These are phyloP conservation scores for Hymenoscyphus occultus DNA, from an alignment of 2,329 filamentous ascomycete genomes.

Conservation along the genomic window DNA sequence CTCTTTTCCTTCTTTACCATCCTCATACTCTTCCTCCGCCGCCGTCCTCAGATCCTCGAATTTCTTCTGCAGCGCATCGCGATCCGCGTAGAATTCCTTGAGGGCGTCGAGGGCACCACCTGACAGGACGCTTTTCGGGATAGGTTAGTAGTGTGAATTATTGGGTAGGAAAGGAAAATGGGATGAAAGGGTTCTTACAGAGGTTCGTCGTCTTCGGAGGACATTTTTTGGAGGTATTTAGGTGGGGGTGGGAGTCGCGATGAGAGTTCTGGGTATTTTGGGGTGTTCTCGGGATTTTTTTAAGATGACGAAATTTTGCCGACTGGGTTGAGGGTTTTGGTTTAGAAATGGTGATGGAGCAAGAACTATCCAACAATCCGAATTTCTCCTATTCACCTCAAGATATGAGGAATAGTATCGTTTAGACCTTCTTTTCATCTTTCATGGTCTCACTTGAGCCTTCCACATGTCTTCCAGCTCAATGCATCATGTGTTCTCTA, in stretches of 20 bases:
- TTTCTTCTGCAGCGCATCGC: constrained; percentile 61
- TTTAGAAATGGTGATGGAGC: neutral
- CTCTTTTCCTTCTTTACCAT: neutral
- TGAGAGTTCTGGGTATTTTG: neutral
- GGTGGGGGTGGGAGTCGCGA: neutral
- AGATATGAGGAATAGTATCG: neutral
- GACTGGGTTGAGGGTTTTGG: neutral
- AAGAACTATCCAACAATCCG: neutral
- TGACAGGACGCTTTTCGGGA: constrained; percentile 55
- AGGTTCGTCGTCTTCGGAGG: constrained; percentile 14
- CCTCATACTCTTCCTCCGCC: constrained; percentile 52
- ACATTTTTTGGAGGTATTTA: constrained; percentile 12
- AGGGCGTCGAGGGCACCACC: constrained; percentile 65
- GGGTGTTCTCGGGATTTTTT: constrained; percentile 4
- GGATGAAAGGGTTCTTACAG: constrained; percentile 6
- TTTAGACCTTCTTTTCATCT: neutral
- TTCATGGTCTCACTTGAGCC: neutral
- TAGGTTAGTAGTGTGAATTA: neutral
- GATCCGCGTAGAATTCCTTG: constrained; percentile 70
- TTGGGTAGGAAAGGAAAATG: no score
- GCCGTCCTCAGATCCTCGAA: constrained; percentile 66
- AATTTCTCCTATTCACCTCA: neutral
- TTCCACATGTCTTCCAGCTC: neutral
- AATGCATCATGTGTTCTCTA: neutral
- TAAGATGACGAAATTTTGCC: constrained; percentile 11